Evolutionary conservation across 169 alveolate species (phyloP).

Genomic region (Plasmodium knowlesi): DNA sequence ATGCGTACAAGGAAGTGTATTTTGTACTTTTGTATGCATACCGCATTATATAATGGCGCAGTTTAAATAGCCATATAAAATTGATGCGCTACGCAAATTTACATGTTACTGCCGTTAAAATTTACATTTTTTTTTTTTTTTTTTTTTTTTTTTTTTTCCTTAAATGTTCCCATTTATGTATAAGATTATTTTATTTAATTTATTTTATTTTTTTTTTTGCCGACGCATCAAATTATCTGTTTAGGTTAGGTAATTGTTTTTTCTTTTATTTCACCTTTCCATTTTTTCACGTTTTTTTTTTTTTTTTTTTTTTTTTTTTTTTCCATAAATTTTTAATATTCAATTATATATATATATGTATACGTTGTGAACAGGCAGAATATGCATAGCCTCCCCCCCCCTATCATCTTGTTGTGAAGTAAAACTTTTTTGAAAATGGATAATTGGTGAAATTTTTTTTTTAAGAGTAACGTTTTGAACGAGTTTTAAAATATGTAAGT

Average conservation of each 20-base stretch:
- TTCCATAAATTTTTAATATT: not conserved
- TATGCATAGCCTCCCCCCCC: not conserved
- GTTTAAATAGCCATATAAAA: not conserved
- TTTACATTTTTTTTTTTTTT: not conserved
- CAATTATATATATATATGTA: not conserved
- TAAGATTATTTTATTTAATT: not conserved
- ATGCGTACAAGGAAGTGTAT: not conserved
- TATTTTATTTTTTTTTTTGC: not conserved
- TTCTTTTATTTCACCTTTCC: not conserved
- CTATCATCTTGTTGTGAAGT: not conserved
- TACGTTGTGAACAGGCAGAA: constrained; percentile 6
- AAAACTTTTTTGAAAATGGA: not conserved
- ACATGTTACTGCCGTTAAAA: not conserved
- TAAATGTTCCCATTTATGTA: not conserved
- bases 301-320: constrained; percentile 2
- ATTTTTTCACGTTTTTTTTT: not conserved
- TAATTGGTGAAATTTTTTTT: constrained; percentile 5
- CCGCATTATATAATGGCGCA: not conserved
- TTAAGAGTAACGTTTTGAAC: not conserved
- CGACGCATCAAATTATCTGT: not conserved
- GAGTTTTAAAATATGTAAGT: not conserved
- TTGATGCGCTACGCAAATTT: not conserved
- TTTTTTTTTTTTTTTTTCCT: not conserved
- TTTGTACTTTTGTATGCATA: not conserved
- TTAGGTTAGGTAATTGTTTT: not conserved